Base-by-base conservation (phyloP, 495 filamentous ascomycete genomes). In the Aspergillus nidulans region DNA sequence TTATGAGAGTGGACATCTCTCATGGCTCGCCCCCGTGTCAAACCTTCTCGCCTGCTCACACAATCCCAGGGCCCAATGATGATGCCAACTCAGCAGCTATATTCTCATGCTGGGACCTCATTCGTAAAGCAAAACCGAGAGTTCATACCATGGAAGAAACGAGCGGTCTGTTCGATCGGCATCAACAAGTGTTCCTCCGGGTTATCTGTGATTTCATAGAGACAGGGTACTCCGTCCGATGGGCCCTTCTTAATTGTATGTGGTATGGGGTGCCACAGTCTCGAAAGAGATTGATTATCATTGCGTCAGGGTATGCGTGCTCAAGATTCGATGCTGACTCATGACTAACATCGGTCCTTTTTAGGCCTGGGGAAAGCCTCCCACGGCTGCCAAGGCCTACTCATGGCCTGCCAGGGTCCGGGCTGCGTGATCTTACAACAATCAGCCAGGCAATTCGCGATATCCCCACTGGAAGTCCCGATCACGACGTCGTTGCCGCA, bases 21-120 rank as follows among this genome's bases (percentile, higher is more conserved):
- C 92, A 97, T 52, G 66, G 92, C 0, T 94, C 89, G 0, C 90
- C 90, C 0, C 92, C 92, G 0, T 97, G 92, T 47, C 89, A 94
- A 55, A 82, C 81, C 6, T 96, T 86, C 68, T 95, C 89, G 0
- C 82, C 84, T 0, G 89, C 88, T 0, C 88, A 96, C 53, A 92
- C 89, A 0, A 67, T 77, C 3, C 58, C 74, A 0, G 81, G 83
- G 1, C 71, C 77, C 9, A 76, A 89, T 34, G 91, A 95, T 44
- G 90, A 92, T 2, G 73, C 67, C 6, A 96, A 96, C 52, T 82
- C 81, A 0, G 85, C 86, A 0, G 81, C 85, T 0, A 69, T 92
- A 0, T 91, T 87, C 59, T 82, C 83, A 0, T 81, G 87, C 5
- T 65, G 65, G 0, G 64, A 80, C 9, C 66, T 94, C 0, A 66